phyloP scores from a whole-genome alignment of 2,329 filamentous ascomycete species.

The Cladosporium sp. region DNA sequence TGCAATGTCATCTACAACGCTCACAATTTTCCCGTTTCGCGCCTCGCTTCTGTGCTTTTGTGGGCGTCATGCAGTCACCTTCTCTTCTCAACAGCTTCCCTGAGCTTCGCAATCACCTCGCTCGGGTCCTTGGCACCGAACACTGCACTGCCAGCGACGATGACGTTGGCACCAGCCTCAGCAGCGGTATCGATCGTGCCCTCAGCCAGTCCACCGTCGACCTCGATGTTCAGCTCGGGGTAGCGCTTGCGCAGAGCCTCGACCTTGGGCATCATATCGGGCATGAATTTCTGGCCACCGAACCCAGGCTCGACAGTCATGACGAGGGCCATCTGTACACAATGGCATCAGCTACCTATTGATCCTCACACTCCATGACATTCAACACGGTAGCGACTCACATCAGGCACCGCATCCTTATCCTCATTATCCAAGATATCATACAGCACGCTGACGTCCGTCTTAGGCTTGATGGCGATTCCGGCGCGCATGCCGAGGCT shows the following conservation, averaged over 20 bases:
- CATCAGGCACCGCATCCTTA: constrained; percentile 76
- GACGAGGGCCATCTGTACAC: constrained; percentile 83
- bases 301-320: constrained; percentile 99
- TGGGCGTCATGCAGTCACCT: constrained; percentile 19
- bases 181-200: constrained; percentile 90
- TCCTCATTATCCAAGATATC: constrained; percentile 72
- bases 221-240: constrained; percentile 91
- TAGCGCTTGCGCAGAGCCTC: constrained; percentile 74
- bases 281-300: constrained; percentile 98
- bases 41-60: neutral
- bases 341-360: neutral
- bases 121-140: constrained; percentile 86
- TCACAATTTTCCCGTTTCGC: neutral
- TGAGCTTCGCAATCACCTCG: constrained; percentile 76
- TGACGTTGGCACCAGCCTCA: constrained; percentile 93
- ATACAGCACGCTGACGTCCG: constrained; percentile 84
- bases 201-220: constrained; percentile 85
- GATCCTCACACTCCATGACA: neutral
- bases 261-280: constrained; percentile 90
- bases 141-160: constrained; percentile 92
- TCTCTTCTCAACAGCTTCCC: constrained; percentile 68
- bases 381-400: constrained; percentile 43
- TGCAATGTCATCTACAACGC: neutral
- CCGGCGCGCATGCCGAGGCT: constrained; percentile 81
- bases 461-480: constrained; percentile 92